Percentiles rank a stretch among this genome's conserved stretches.
Evolutionary conservation across 148 eudicot species (phyloP).

Genomic region (Camellia lanceoleosa): DNA sequence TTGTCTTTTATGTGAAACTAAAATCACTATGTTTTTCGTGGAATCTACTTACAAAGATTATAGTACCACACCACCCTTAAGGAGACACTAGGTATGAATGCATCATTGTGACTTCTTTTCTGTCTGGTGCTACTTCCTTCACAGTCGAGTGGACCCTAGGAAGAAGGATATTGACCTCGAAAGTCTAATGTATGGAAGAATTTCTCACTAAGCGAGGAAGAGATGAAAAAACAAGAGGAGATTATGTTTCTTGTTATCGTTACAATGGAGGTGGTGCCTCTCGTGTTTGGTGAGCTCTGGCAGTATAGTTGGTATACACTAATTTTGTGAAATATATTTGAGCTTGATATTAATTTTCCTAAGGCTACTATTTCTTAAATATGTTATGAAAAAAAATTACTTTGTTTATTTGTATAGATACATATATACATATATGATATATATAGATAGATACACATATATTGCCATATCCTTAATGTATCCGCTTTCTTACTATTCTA

Average conservation of each 20-base stretch:
- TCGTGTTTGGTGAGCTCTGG: constrained; percentile 96
- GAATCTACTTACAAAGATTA: constrained; percentile 1
- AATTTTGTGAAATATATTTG: neutral
- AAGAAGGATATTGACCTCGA: constrained; percentile 80
- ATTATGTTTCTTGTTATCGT: constrained; percentile 83
- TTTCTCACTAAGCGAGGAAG: constrained; percentile 65
- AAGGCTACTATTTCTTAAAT: neutral
- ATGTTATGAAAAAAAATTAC: too few relatives aligned
- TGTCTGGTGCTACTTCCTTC: constrained; percentile 19
- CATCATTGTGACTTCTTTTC: constrained; percentile 8
- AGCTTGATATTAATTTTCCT: neutral
- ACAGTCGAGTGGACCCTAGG: constrained; percentile 95
- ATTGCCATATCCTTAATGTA: too few relatives aligned
- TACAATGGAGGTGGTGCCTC: constrained; percentile 99
- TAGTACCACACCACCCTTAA: neutral
- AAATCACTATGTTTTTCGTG: neutral
- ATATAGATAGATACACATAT: too few relatives aligned
- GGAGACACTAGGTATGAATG: neutral
- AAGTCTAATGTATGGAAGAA: constrained; percentile 58
- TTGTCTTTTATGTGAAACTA: neutral
- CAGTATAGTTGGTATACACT: constrained; percentile 37
- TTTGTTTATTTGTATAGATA: too few relatives aligned
- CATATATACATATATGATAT: too few relatives aligned
- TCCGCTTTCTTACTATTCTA: too few relatives aligned
- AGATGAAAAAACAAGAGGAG: constrained; percentile 86